phyloP scores from a whole-genome alignment of 495 filamentous ascomycete species.

The Copromyces sp. region DNA sequence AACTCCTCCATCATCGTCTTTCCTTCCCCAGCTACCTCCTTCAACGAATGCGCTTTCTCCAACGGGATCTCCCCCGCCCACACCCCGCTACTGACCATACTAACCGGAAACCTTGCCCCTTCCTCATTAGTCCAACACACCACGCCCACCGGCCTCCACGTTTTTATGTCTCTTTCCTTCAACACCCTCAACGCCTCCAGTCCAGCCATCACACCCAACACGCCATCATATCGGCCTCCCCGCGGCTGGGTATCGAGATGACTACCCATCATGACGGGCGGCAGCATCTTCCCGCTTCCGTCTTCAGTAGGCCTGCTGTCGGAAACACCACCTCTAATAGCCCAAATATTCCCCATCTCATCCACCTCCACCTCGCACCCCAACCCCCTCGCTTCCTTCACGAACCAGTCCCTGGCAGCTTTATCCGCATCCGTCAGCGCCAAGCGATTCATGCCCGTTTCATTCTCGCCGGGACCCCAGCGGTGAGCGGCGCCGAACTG shows the following conservation, averaged over 20 bases:
- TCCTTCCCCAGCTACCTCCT: slow-evolving; percentile 37
- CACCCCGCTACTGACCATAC: slow-evolving; percentile 67
- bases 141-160: slow-evolving; percentile 59
- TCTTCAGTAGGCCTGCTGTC: not conserved
- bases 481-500: slow-evolving; percentile 32
- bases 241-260: slow-evolving; percentile 74
- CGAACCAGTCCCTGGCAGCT: slow-evolving; percentile 65
- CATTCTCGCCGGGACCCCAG: slow-evolving; percentile 24
- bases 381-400: slow-evolving; percentile 49
- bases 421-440: slow-evolving; percentile 63
- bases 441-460: slow-evolving; percentile 41
- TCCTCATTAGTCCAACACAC: slow-evolving; percentile 86
- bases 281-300: slow-evolving; percentile 4
- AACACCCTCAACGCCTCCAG: slow-evolving; percentile 61
- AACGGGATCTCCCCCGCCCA: slow-evolving; percentile 62
- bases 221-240: slow-evolving; percentile 68
- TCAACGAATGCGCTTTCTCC: slow-evolving; percentile 45
- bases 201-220: slow-evolving; percentile 62
- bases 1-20: slow-evolving; percentile 61
- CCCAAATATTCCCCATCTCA: slow-evolving; percentile 61
- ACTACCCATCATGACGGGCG: slow-evolving; percentile 56
- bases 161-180: slow-evolving; percentile 58
- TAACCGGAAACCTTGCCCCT: slow-evolving; percentile 69
- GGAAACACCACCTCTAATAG: slow-evolving; percentile 46
- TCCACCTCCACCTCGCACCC: slow-evolving; percentile 46